Conservation (phyloP, 441 rosid species). For the Erodium moschatum region DNA sequence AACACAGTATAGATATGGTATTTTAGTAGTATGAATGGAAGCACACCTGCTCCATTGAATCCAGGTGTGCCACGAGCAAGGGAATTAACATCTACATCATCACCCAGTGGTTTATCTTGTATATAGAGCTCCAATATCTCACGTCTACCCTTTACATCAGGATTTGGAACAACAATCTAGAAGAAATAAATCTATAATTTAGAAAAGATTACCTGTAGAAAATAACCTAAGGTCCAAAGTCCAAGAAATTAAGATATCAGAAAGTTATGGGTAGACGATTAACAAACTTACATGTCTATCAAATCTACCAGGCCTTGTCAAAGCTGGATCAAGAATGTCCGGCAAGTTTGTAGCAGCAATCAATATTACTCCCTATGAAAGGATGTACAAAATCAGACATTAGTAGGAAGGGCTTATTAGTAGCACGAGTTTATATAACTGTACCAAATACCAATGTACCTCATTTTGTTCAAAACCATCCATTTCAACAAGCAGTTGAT, state of each 20-base stretch:
- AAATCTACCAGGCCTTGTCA: slow-evolving; percentile 99
- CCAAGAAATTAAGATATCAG: neutral
- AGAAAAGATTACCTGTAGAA: neutral
- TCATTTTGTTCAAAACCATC: slow-evolving; percentile 98
- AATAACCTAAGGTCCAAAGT: slow-evolving; percentile 6
- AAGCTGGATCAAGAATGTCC: slow-evolving; percentile 96
- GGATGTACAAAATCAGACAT: slow-evolving; percentile 16
- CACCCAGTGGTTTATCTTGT: slow-evolving; percentile 82
- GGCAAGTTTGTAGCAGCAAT: slow-evolving; percentile 99
- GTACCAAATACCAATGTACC: slow-evolving; percentile 35
- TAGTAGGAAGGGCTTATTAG: slow-evolving; percentile 4
- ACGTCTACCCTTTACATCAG: slow-evolving; percentile 82
- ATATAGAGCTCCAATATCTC: slow-evolving; percentile 93
- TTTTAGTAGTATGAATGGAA: slow-evolving; percentile 13
- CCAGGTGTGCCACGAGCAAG: slow-evolving; percentile 98
- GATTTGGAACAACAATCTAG: slow-evolving; percentile 89
- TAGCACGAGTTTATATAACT: slow-evolving; percentile 5
- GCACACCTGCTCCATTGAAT: slow-evolving; percentile 90
- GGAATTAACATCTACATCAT: slow-evolving; percentile 76
- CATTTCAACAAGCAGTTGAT: slow-evolving; percentile 96
- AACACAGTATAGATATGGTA: slow-evolving; percentile 9
- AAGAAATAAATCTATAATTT: neutral
- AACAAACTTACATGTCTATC: slow-evolving; percentile 83
- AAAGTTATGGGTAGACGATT: slow-evolving; percentile 10
- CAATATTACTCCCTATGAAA: slow-evolving; percentile 75